A percentile compares a stretch with the other conserved stretches of the same genome.
Evolutionary conservation across 495 filamentous ascomycete species (phyloP).

Genomic region (Neurospora sp.): DNA sequence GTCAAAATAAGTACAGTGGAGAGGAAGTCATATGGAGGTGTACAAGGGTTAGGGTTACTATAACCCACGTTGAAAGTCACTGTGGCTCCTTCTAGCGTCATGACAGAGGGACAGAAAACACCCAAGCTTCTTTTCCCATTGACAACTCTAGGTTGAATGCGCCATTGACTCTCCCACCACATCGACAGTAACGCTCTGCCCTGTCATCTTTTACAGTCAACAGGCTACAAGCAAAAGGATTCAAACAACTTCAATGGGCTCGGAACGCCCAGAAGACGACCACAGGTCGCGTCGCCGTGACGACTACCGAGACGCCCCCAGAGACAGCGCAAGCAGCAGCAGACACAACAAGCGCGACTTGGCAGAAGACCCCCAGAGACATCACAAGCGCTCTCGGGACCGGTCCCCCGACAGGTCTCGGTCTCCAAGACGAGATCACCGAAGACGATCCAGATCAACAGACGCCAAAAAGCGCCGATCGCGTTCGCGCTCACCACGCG

Average conservation of each 20-base stretch:
- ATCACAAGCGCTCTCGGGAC: conserved; percentile 10
- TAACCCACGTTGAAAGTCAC: neutral
- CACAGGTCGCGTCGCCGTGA: conserved; percentile 10
- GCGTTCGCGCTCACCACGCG: conserved; percentile 7
- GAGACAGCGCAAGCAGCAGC: neutral
- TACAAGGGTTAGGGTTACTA: too few species aligned
- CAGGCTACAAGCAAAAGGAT: neutral
- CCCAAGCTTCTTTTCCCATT: neutral
- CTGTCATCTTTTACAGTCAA: neutral
- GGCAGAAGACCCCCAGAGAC: conserved; percentile 13
- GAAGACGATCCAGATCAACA: conserved; percentile 29
- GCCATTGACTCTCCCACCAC: neutral
- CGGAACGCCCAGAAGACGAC: conserved; percentile 4
- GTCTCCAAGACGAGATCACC: conserved; percentile 20
- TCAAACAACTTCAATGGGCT: conserved; percentile 9
- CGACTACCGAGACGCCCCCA: conserved; percentile 3
- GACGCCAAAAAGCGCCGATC: conserved; percentile 22
- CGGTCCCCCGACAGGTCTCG: conserved; percentile 10
- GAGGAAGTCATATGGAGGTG: too few species aligned
- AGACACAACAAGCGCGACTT: conserved; percentile 3
- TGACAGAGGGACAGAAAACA: neutral
- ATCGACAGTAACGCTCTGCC: too few species aligned
- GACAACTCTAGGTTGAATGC: neutral
- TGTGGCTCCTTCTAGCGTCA: neutral
- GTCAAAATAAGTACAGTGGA: too few species aligned